Evolutionary conservation across 2,329 filamentous ascomycete genomes (phyloP).

Genomic region (Aspergillus ochraceus): DNA sequence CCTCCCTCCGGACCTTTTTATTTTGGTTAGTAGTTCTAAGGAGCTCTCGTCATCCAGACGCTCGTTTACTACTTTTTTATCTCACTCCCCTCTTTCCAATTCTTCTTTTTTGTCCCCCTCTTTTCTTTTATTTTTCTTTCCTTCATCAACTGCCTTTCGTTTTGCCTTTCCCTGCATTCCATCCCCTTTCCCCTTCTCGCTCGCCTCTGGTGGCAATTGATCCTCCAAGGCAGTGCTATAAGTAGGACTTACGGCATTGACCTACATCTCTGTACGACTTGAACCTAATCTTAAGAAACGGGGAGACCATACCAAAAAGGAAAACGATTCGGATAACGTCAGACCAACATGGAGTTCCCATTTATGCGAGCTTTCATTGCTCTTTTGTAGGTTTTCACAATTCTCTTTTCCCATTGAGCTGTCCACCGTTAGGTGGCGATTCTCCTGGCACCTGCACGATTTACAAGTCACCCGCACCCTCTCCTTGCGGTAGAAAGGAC

Average conservation of each 20-base stretch:
- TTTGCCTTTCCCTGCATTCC: background rate
- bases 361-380: slow-evolving; percentile 42
- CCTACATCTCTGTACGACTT: background rate
- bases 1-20: slow-evolving; percentile 10
- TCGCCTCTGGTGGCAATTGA: background rate
- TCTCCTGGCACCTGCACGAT: background rate
- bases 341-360: slow-evolving; percentile 34
- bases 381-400: slow-evolving; percentile 39
- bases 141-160: background rate
- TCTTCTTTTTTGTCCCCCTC: slow-evolving; percentile 11
- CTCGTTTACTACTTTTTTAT: slow-evolving; percentile 25
- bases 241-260: background rate
- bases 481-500: background rate
- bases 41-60: slow-evolving; percentile 19
- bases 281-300: background rate
- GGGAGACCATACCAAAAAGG: background rate
- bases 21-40: slow-evolving; percentile 6
- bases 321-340: background rate
- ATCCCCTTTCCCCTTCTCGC: background rate
- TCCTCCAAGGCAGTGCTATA: background rate
- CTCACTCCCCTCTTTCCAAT: slow-evolving; percentile 13
- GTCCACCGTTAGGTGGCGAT: no score
- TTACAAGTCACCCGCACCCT: background rate
- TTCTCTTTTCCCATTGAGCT: background rate
- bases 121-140: slow-evolving; percentile 1